Conservation (phyloP, 208 protist genomes). For the Strigomonas culicis region DNA sequence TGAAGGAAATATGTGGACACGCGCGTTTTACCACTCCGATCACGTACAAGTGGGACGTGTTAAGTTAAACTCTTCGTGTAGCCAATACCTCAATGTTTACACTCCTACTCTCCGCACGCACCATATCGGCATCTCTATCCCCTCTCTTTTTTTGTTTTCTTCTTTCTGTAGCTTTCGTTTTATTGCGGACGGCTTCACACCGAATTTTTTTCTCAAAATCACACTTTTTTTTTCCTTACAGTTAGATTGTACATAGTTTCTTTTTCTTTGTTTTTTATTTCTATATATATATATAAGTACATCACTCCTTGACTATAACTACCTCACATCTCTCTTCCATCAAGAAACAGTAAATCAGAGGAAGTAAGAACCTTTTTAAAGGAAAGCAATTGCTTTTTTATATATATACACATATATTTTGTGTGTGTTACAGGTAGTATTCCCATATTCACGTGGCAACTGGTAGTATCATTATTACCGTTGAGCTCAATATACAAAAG, state of each 20-base stretch:
- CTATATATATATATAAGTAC: background rate
- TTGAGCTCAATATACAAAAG: too few species aligned
- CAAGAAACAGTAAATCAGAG: background rate
- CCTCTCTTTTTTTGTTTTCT: slow-evolving; percentile 12
- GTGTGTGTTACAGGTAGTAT: background rate
- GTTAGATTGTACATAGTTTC: slow-evolving; percentile 11
- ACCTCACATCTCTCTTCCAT: background rate
- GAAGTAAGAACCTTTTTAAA: too few species aligned
- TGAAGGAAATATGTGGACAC: background rate
- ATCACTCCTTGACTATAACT: background rate
- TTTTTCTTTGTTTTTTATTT: slow-evolving; percentile 1
- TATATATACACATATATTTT: slow-evolving; percentile 2
- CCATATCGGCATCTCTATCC: background rate
- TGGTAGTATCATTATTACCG: too few species aligned
- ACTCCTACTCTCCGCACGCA: background rate
- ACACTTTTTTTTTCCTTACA: slow-evolving; percentile 6
- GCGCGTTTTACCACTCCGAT: too few species aligned
- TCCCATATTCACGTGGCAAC: too few species aligned
- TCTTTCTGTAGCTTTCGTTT: slow-evolving; percentile 9
- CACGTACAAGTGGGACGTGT: too few species aligned
- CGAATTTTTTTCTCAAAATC: background rate
- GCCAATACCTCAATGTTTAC: background rate
- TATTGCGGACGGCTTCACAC: background rate
- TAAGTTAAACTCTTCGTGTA: background rate
- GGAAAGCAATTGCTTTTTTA: too few species aligned